These are phyloP conservation scores for Fusarium subtropicale DNA, from an alignment of 2,329 filamentous ascomycete species.

Conservation along the genomic window DNA sequence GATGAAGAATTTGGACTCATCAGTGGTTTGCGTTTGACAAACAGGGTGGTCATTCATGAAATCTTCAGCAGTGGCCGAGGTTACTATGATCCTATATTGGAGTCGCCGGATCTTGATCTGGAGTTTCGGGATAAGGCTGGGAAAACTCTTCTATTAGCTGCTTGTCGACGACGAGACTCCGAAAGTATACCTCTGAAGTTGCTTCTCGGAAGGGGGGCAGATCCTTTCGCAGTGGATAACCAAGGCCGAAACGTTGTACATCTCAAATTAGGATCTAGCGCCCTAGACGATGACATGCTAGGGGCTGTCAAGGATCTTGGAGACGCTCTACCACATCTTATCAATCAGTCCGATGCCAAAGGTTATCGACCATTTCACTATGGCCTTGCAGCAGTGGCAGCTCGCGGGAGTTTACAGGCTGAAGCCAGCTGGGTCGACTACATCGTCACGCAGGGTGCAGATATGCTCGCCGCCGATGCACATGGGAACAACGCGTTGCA, in stretches of 20 bases:
- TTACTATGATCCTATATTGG: conserved; percentile 22
- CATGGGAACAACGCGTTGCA: conserved; percentile 26
- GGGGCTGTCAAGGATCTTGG: conserved; percentile 9
- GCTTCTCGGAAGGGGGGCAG: conserved; percentile 28
- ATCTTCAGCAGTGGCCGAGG: conserved; percentile 6
- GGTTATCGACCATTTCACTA: conserved; percentile 38
- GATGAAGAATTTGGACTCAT: not conserved
- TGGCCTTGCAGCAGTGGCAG: not conserved
- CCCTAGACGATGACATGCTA: not conserved
- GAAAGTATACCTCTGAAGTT: not conserved
- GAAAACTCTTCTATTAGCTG: conserved; percentile 26
- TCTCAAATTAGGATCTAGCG: conserved; percentile 3
- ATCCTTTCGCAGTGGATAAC: conserved; percentile 22
- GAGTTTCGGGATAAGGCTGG: conserved; percentile 23
- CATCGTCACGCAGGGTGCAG: conserved; percentile 18
- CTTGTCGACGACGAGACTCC: not conserved
- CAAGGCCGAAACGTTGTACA: conserved; percentile 32
- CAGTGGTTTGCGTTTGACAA: not conserved
- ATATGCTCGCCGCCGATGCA: conserved; percentile 21
- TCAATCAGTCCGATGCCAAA: conserved; percentile 30
- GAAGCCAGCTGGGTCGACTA: conserved; percentile 8
- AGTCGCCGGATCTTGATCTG: conserved; percentile 19
- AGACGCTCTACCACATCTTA: not conserved
- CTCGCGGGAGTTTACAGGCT: too few species aligned
- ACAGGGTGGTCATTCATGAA: conserved; percentile 23